Base-by-base conservation (phyloP, 164 flowering plant species). In the Tetrastigma voinierianum region DNA sequence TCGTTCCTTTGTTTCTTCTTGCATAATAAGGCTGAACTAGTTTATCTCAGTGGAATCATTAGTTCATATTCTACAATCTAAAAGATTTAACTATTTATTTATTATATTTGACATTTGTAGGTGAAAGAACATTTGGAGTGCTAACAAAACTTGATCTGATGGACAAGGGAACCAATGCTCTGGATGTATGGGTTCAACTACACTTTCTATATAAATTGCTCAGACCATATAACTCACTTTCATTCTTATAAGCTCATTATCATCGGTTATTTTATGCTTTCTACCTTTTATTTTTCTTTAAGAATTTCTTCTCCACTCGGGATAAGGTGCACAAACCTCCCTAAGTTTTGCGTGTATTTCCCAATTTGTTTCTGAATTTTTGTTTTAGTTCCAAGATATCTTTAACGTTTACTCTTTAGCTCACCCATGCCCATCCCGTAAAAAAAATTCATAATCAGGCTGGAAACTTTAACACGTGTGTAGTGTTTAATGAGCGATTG, bases 151-250 rank as follows among this genome's bases (percentile, higher is more conserved):
- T 91, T 56, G 97, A 91, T 74, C 72, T 89, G 72, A 91, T 91
- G 97, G 97, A 91, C 77, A 89, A 87, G 77, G 97, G 97, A 73
- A 91, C 95, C 56, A 85, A 91, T 82, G 93, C 93, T n/a, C 63
- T 85, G 54, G 97, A 91, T 78, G 97, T 90, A 80, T 43, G 84
- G 24, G 51, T 57, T 68, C 16, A 10, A 6, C 17, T 19, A 55
- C 47, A 13, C 67, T 58, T 45, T 44, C n/a, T 25, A 9, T 18
- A 46, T 43, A 55, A 19, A 10, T 53, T 60, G 21, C 51, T 18
- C 21, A 19, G 57, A 47, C 24, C 5, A 51, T 15, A 51, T 1
- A n/a, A 13, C 19, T 52, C 43, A 19, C 13, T 49, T 61, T 10
- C 9, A 19, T 15, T 61, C 12, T 3, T 10, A 43, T 46, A 18